Evolutionary conservation across 345 rosid genomes (phyloP).

Genomic region (Excoecaria cochinchinensis): DNA sequence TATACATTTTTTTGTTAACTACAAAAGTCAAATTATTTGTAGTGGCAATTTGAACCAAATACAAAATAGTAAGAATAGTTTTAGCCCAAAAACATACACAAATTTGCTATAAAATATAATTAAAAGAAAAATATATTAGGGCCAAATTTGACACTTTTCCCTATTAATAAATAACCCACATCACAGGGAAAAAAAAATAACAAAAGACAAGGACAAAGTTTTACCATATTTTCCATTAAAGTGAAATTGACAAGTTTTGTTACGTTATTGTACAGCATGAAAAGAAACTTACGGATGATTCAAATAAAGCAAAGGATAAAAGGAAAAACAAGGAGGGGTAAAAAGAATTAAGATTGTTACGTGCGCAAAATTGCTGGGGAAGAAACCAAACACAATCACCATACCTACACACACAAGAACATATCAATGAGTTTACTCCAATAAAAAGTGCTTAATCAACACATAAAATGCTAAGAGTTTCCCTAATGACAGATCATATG

Average conservation of each 20-base stretch:
- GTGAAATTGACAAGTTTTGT: constrained; percentile 11
- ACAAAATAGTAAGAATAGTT: too few relatives aligned
- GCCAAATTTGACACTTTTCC: too few relatives aligned
- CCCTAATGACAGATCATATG: neutral
- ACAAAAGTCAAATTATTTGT: too few relatives aligned
- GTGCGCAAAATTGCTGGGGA: constrained; percentile 14
- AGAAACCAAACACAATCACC: constrained; percentile 10
- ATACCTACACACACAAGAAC: constrained; percentile 26
- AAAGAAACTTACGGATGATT: constrained; percentile 5
- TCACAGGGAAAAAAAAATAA: too few relatives aligned
- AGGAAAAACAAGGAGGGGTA: neutral
- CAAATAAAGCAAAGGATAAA: neutral
- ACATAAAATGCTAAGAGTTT: neutral
- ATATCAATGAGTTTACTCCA: neutral
- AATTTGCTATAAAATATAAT: too few relatives aligned
- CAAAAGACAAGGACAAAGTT: neutral
- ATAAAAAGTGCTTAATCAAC: neutral
- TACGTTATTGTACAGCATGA: constrained; percentile 9
- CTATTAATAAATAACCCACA: too few relatives aligned
- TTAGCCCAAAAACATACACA: too few relatives aligned
- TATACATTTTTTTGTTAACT: too few relatives aligned
- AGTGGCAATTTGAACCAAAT: too few relatives aligned
- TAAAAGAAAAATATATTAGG: too few relatives aligned
- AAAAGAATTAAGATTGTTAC: constrained; percentile 20
- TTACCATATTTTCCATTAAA: constrained; percentile 12